phyloP scores from a whole-genome alignment of 2,329 filamentous ascomycete genomes.

The Talaromyces pinophilus region DNA sequence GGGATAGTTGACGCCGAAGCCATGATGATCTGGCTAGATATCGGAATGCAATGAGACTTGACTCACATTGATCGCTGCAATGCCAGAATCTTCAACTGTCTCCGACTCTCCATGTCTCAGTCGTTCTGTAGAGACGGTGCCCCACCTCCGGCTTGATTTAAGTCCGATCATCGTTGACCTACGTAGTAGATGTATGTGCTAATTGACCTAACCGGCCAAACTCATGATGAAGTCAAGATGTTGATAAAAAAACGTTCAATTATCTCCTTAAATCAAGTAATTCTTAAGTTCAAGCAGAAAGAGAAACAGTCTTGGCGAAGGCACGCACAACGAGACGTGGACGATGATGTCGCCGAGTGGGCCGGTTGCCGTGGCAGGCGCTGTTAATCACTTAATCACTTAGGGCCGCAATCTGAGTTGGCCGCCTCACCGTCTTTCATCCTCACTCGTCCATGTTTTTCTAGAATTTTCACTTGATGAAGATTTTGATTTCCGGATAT shows the following conservation, averaged over 20 bases:
- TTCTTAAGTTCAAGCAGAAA: neutral
- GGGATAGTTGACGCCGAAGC: neutral
- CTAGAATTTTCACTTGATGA: neutral
- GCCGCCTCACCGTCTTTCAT: conserved; percentile 16
- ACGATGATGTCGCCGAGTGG: conserved; percentile 12
- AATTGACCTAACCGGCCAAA: neutral
- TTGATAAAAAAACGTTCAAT: neutral
- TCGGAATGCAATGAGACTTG: neutral
- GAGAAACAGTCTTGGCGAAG: neutral
- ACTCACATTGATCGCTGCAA: neutral
- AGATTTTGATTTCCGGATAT: neutral
- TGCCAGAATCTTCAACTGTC: neutral
- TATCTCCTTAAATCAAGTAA: no score
- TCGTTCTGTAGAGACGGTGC: neutral
- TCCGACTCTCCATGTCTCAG: neutral
- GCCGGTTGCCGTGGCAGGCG: conserved; percentile 22
- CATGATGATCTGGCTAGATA: neutral
- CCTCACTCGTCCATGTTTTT: neutral
- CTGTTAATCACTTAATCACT: neutral
- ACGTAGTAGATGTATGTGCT: neutral
- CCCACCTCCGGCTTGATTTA: neutral
- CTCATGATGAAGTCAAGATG: neutral
- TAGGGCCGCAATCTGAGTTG: conserved; percentile 6
- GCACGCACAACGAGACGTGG: neutral
- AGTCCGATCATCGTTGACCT: neutral